A percentile compares a stretch with the other conserved stretches of the same genome.
Evolutionary conservation across 2,329 filamentous ascomycete species (phyloP).

Genomic region (Paecilomyces niveus): DNA sequence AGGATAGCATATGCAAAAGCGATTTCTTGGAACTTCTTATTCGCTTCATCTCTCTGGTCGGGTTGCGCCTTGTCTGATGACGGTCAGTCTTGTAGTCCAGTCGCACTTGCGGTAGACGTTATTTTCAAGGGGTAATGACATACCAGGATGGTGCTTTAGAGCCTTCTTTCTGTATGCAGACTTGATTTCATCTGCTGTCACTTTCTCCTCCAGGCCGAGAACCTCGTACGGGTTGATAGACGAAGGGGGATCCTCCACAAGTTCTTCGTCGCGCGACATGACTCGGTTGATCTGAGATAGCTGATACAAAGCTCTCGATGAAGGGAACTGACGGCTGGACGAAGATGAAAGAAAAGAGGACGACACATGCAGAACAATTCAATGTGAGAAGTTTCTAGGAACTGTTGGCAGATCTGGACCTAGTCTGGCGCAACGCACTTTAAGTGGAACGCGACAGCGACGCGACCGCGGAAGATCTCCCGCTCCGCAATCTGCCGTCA

Average conservation of each 20-base stretch:
- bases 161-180: constrained; percentile 86
- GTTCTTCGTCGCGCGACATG: constrained; percentile 39
- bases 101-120: not conserved
- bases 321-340: not conserved
- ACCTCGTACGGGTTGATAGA: constrained; percentile 72
- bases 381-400: not conserved
- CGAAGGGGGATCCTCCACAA: constrained; percentile 56
- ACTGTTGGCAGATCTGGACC: not conserved
- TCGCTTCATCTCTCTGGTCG: constrained; percentile 62
- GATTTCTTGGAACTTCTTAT: constrained; percentile 78
- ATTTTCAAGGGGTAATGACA: constrained; percentile 8
- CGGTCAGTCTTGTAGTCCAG: not conserved
- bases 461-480: not conserved
- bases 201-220: constrained; percentile 62
- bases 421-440: not conserved
- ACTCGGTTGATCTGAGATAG: not conserved
- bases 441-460: constrained; percentile 16
- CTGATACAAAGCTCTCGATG: not conserved
- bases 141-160: constrained; percentile 79
- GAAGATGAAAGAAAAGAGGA: not conserved
- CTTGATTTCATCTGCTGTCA: constrained; percentile 74
- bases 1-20: constrained; percentile 93
- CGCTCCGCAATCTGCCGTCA: constrained; percentile 14
- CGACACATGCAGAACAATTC: not conserved
- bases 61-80: constrained; percentile 65